Evolutionary conservation across 2,329 filamentous ascomycete species (phyloP).

Genomic region (Chalara sp.): DNA sequence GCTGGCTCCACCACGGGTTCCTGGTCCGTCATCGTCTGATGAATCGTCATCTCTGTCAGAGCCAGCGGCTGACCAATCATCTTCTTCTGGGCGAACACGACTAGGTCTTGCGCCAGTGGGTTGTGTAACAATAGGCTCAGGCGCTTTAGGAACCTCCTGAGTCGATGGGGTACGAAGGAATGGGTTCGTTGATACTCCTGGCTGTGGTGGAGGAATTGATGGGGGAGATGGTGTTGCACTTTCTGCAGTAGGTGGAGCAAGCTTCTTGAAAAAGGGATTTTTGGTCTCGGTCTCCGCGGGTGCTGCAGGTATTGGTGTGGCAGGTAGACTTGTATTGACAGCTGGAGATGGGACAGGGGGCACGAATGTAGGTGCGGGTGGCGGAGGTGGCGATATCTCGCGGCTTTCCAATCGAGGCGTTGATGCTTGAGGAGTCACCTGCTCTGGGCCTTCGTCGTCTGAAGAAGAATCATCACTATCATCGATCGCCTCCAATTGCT

Average conservation of each 20-base stretch:
- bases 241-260: constrained; percentile 39
- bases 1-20: constrained; percentile 70
- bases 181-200: constrained; percentile 79
- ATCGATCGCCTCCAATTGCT: constrained; percentile 71
- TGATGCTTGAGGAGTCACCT: constrained; percentile 57
- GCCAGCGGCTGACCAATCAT: constrained; percentile 79
- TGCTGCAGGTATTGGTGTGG: constrained; percentile 8
- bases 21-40: constrained; percentile 69
- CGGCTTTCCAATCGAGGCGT: constrained; percentile 49
- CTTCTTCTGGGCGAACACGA: constrained; percentile 53
- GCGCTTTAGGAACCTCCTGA: constrained; percentile 39
- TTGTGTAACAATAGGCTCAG: constrained; percentile 35
- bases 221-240: constrained; percentile 40
- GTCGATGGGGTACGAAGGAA: constrained; percentile 83
- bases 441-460: constrained; percentile 72
- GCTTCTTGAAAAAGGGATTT: constrained; percentile 91
- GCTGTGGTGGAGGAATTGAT: constrained; percentile 13
- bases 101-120: constrained; percentile 39
- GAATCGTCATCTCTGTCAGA: constrained; percentile 71
- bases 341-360: constrained; percentile 32
- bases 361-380: constrained; percentile 46
- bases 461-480: constrained; percentile 73
- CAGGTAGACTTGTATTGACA: constrained; percentile 17
- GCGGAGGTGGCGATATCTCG: constrained; percentile 46
- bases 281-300: constrained; percentile 70